Conservation (phyloP, 306 rosid species). For the Vicia faba region DNA sequence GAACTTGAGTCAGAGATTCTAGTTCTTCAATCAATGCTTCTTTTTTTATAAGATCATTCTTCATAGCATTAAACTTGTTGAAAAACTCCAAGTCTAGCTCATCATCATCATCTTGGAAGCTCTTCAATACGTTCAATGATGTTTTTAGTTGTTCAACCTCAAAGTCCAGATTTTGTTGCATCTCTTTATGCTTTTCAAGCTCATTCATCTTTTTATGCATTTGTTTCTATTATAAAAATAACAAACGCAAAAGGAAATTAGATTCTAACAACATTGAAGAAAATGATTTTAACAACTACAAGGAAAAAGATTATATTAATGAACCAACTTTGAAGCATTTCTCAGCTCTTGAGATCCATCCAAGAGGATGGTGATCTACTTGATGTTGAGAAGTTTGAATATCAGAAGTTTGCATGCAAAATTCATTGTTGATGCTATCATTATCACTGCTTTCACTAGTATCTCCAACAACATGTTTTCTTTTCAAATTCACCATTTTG, state of each 20-base stretch:
- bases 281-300: too few species aligned
- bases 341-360: not conserved
- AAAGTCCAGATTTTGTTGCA: slow-evolving; percentile 72
- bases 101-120: too few species aligned
- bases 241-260: too few species aligned
- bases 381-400: not conserved
- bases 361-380: not conserved
- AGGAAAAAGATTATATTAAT: too few species aligned
- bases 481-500: too few species aligned
- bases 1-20: slow-evolving; percentile 24
- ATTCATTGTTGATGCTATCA: too few species aligned
- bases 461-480: too few species aligned
- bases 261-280: too few species aligned
- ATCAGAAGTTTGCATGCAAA: too few species aligned
- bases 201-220: slow-evolving; percentile 63
- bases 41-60: slow-evolving; percentile 45
- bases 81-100: slow-evolving; percentile 45
- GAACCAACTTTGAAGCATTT: slow-evolving; percentile 22
- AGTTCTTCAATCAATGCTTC: too few species aligned
- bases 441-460: too few species aligned
- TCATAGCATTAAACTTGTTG: slow-evolving; percentile 57
- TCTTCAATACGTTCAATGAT: slow-evolving; percentile 35
- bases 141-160: slow-evolving; percentile 78
- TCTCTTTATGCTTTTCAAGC: slow-evolving; percentile 68
- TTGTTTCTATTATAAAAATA: slow-evolving; percentile 34